Conservation (phyloP, 2,329 filamentous ascomycete genomes). For the Stagonosporopsis cucurbitacearum region DNA sequence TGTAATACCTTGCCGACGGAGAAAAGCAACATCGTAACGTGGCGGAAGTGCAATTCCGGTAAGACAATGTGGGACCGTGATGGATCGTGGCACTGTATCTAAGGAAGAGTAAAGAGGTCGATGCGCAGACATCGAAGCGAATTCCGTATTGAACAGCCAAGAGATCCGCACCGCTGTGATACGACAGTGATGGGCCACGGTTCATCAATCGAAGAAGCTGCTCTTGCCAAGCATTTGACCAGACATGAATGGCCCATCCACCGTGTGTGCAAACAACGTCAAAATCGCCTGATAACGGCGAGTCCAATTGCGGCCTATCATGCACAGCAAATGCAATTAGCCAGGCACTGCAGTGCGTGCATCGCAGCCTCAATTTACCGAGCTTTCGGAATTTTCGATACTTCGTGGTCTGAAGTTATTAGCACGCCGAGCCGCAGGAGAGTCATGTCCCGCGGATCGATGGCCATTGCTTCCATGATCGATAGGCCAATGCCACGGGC, state of each 20-base stretch:
- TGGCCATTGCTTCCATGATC: slow-evolving; percentile 5
- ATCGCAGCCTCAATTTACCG: slow-evolving; percentile 9
- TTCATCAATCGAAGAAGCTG: background rate
- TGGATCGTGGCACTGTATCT: background rate
- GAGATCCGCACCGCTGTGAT: background rate
- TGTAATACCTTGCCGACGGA: no score
- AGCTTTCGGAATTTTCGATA: slow-evolving; percentile 18
- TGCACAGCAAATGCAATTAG: background rate
- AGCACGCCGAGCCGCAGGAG: slow-evolving; percentile 6
- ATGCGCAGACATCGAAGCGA: background rate
- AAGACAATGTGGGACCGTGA: background rate
- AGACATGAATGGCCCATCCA: background rate
- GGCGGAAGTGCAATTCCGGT: background rate
- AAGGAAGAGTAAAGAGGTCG: background rate
- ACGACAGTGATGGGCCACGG: background rate
- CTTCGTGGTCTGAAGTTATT: slow-evolving; percentile 8
- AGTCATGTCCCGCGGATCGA: slow-evolving; percentile 12
- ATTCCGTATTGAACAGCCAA: background rate
- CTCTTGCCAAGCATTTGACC: background rate
- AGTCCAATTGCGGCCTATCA: slow-evolving; percentile 11
- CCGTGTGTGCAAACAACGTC: background rate
- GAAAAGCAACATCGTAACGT: background rate
- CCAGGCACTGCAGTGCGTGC: slow-evolving; percentile 11
- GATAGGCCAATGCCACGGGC: slow-evolving; percentile 11
- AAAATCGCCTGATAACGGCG: slow-evolving; percentile 6